Evolutionary conservation across 202 grass and related monocot genomes (phyloP).

Genomic region (Musa balbisiana): DNA sequence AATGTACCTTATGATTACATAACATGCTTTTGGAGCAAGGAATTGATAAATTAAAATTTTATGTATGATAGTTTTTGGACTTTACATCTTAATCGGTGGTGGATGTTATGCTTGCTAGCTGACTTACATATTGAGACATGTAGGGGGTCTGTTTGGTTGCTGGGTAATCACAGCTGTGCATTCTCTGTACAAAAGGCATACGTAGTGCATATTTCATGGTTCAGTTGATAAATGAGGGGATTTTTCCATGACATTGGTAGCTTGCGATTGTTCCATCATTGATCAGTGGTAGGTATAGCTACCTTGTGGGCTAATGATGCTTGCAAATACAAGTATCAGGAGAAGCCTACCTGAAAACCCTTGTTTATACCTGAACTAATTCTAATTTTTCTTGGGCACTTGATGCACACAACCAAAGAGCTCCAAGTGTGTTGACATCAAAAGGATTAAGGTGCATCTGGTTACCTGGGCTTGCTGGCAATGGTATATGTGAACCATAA

Average conservation of each 20-base stretch:
- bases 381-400: neutral
- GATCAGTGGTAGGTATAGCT: neutral
- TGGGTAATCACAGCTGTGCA: neutral
- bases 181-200: neutral
- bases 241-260: neutral
- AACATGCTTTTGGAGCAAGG: no score
- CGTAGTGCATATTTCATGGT: neutral
- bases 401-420: neutral
- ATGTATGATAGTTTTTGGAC: neutral
- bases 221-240: conserved; percentile 1
- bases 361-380: neutral
- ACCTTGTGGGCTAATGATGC: neutral
- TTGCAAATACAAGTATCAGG: neutral
- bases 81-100: neutral
- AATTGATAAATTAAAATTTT: no score
- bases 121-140: neutral
- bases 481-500: no score
- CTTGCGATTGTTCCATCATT: neutral
- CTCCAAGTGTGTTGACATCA: neutral
- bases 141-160: neutral
- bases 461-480: neutral
- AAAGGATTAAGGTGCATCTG: neutral
- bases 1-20: no score
- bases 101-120: neutral
- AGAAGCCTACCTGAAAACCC: neutral